Evolutionary conservation across 805 yeast genomes (phyloP).

Genomic region (Candida tibetensis): DNA sequence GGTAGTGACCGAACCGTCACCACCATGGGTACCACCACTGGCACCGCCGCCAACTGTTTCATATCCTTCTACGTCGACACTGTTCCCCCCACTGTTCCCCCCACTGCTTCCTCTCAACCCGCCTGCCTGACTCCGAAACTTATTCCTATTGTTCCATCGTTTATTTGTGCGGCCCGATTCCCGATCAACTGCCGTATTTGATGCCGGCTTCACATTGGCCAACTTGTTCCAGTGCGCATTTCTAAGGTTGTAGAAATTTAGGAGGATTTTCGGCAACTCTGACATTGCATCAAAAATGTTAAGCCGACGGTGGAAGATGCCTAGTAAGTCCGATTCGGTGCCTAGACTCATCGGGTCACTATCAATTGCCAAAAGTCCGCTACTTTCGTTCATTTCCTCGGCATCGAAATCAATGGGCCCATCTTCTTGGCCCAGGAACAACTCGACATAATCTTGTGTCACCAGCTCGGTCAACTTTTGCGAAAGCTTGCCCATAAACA

Average conservation of each 20-base stretch:
- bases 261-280: background rate
- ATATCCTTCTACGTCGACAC: background rate
- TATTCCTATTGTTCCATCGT: no score
- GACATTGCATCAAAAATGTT: background rate
- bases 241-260: slow-evolving; percentile 1
- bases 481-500: background rate
- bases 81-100: background rate
- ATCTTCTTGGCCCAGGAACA: background rate
- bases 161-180: no score
- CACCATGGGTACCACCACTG: background rate
- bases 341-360: slow-evolving; percentile 6
- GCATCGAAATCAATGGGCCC: background rate
- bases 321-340: background rate
- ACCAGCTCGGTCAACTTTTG: background rate
- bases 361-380: slow-evolving; percentile 6
- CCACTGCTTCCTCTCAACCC: background rate
- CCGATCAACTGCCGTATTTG: no score
- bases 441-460: background rate
- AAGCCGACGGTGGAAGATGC: background rate
- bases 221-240: background rate
- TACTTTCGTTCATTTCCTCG: slow-evolving; percentile 1
- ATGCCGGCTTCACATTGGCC: no score
- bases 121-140: background rate
- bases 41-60: background rate
- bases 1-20: background rate